Percentiles rank a stretch among this genome's conserved stretches.
Conservation (phyloP, 2,329 filamentous ascomycete genomes). For the Fusarium brevicatenulatum region DNA sequence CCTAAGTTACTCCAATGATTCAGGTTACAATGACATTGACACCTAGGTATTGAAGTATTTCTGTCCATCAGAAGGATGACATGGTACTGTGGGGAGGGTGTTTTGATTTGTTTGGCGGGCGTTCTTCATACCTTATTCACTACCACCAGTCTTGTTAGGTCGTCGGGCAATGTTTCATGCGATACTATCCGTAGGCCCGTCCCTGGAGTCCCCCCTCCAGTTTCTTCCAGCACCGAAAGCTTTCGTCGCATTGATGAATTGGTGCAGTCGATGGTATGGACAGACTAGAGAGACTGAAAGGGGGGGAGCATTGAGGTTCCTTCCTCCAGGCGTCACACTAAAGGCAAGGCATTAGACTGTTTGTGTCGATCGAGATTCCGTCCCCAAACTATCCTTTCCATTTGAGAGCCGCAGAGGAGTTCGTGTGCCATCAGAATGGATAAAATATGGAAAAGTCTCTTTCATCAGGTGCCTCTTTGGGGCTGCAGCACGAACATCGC, state of each 20-base stretch:
- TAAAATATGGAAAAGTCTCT: constrained; percentile 17
- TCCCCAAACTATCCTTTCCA: constrained; percentile 9
- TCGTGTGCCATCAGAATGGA: background rate
- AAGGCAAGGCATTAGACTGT: constrained; percentile 11
- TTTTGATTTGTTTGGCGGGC: constrained; percentile 11
- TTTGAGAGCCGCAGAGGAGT: background rate
- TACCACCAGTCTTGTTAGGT: constrained; percentile 9
- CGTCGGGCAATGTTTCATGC: constrained; percentile 8
- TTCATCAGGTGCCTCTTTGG: constrained; percentile 28
- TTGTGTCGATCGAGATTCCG: constrained; percentile 28
- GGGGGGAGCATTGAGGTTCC: constrained; percentile 10
- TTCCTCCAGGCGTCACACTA: constrained; percentile 19
- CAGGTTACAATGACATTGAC: background rate
- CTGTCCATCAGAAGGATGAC: background rate
- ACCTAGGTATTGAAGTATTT: background rate
- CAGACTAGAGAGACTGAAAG: background rate
- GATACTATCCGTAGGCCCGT: background rate
- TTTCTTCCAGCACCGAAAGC: background rate
- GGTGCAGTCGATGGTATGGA: background rate
- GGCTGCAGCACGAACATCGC: constrained; percentile 32
- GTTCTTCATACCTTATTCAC: constrained; percentile 1
- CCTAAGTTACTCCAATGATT: constrained; percentile 6
- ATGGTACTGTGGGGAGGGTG: background rate
- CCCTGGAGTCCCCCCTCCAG: background rate
- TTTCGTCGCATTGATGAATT: constrained; percentile 9